phyloP scores from a whole-genome alignment of 2,329 filamentous ascomycete species.

The Sarocladium strictum region DNA sequence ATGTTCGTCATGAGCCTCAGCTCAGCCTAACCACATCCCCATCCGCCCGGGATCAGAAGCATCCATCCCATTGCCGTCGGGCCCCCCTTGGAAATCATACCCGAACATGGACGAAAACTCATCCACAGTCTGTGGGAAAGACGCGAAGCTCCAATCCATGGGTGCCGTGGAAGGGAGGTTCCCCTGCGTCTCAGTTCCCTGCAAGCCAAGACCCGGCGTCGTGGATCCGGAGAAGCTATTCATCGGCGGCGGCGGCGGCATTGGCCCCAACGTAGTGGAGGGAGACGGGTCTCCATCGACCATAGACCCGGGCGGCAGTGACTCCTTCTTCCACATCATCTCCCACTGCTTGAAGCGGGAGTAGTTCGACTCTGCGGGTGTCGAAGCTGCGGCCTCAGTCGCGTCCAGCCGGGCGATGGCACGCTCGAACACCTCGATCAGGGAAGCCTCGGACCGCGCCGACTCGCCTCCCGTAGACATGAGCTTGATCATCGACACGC shows the following conservation, averaged over 20 bases:
- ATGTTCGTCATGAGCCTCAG: too few relatives aligned
- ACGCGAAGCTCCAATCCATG: slow-evolving; percentile 31
- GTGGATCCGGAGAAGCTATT: neutral
- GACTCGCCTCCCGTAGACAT: slow-evolving; percentile 48
- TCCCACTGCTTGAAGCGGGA: slow-evolving; percentile 47
- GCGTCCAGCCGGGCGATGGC: slow-evolving; percentile 39
- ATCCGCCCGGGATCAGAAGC: neutral
- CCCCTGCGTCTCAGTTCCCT: slow-evolving; percentile 16
- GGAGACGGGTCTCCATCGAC: neutral
- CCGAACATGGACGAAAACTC: slow-evolving; percentile 23
- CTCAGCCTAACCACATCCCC: neutral
- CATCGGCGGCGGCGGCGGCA: neutral
- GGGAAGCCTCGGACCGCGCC: slow-evolving; percentile 45
- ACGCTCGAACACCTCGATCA: slow-evolving; percentile 46
- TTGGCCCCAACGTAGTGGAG: neutral
- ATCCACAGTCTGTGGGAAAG: slow-evolving; percentile 29
- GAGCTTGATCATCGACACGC: slow-evolving; percentile 43
- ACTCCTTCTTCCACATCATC: slow-evolving; percentile 19
- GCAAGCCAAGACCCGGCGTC: neutral
- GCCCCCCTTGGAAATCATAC: neutral
- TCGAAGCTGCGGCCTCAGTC: slow-evolving; percentile 25
- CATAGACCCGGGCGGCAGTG: neutral
- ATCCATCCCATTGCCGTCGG: neutral
- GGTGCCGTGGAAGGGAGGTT: slow-evolving; percentile 19
- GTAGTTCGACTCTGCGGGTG: slow-evolving; percentile 38